These are phyloP conservation scores for Penicillium coffeae DNA, from an alignment of 495 filamentous ascomycete genomes.

Conservation along the genomic window DNA sequence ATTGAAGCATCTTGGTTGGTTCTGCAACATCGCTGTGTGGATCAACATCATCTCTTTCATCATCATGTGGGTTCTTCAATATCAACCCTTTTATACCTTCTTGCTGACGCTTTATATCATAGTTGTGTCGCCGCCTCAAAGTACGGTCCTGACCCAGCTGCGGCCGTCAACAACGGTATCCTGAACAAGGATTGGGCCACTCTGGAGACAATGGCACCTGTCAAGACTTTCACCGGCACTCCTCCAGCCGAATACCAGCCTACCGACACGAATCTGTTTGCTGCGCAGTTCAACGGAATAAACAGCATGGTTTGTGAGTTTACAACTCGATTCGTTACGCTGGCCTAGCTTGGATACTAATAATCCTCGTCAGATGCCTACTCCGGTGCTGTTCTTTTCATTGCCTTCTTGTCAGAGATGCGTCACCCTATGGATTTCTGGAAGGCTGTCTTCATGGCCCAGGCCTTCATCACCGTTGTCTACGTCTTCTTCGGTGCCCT, in stretches of 20 bases:
- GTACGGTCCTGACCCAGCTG: constrained; percentile 39
- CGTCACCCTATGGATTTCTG: constrained; percentile 58
- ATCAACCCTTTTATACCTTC: neutral
- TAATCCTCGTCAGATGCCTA: constrained; percentile 45
- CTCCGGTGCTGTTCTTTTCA: constrained; percentile 48
- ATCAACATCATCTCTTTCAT: constrained; percentile 24
- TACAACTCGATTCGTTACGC: neutral
- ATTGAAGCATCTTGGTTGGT: constrained; percentile 23
- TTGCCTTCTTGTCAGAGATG: constrained; percentile 66
- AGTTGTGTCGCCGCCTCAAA: constrained; percentile 47
- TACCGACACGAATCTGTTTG: constrained; percentile 10
- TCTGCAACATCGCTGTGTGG: constrained; percentile 24
- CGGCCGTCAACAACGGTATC: constrained; percentile 14
- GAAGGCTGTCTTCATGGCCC: constrained; percentile 52
- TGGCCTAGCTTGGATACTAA: neutral
- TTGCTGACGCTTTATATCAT: constrained; percentile 21
- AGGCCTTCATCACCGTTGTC: constrained; percentile 48
- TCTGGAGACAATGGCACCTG: constrained; percentile 7
- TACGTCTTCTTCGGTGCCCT: constrained; percentile 59
- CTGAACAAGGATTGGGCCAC: constrained; percentile 10
- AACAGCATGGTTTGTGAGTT: constrained; percentile 21
- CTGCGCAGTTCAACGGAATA: constrained; percentile 18
- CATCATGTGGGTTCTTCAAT: constrained; percentile 13
- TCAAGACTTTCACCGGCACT: constrained; percentile 13
- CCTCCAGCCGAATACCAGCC: constrained; percentile 17